phyloP scores from a whole-genome alignment of 441 rosid species.

The Brassica hybrid region DNA sequence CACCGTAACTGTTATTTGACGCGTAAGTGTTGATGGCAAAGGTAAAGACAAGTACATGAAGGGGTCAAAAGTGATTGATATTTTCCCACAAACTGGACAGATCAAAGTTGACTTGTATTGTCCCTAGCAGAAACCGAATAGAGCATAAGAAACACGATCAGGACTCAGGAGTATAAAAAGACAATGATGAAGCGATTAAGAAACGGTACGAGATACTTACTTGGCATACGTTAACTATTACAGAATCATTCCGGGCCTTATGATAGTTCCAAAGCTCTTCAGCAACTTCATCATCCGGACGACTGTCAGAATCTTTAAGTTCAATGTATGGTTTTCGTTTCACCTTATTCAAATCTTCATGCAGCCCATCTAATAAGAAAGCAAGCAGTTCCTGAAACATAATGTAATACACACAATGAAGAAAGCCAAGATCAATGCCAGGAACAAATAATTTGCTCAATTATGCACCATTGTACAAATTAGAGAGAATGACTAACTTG shows the following conservation, averaged over 20 bases:
- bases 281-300: slow-evolving; percentile 68
- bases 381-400: slow-evolving; percentile 62
- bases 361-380: slow-evolving; percentile 71
- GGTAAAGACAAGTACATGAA: slow-evolving; percentile 73
- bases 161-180: slow-evolving; percentile 40
- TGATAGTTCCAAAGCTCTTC: slow-evolving; percentile 69
- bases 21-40: slow-evolving; percentile 60
- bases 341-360: slow-evolving; percentile 71
- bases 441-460: not conserved
- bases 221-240: slow-evolving; percentile 71
- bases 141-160: slow-evolving; percentile 46
- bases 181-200: not conserved
- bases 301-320: slow-evolving; percentile 58
- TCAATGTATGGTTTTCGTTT: slow-evolving; percentile 69
- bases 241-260: slow-evolving; percentile 67
- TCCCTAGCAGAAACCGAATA: slow-evolving; percentile 61
- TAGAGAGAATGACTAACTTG: slow-evolving; percentile 53
- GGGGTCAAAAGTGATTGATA: slow-evolving; percentile 67
- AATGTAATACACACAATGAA: slow-evolving; percentile 10
- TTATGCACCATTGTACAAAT: not conserved
- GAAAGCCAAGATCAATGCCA: not conserved
- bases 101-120: slow-evolving; percentile 72
- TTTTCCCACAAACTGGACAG: slow-evolving; percentile 62
- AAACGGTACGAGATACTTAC: slow-evolving; percentile 42
- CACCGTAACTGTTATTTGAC: slow-evolving; percentile 57